Evolutionary conservation across 257 asterid genomes (phyloP).

Genomic region (Ilex asprella): DNA sequence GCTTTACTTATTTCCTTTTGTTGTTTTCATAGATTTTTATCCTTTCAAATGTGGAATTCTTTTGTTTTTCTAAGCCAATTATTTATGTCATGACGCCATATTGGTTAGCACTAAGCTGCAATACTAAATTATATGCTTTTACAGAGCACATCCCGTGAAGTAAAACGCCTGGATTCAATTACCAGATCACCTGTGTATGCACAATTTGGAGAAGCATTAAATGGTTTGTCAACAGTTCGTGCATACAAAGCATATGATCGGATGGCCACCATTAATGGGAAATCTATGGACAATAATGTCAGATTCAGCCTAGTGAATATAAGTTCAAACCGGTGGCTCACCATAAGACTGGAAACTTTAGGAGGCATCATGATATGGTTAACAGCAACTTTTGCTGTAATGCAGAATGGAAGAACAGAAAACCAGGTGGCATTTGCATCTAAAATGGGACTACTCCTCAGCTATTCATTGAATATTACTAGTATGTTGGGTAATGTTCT

Average conservation of each 20-base stretch:
- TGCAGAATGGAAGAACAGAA: constrained; percentile 84
- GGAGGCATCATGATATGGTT: constrained; percentile 98
- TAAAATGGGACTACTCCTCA: constrained; percentile 94
- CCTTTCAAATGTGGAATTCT: too few species aligned
- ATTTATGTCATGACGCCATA: too few species aligned
- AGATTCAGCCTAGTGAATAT: constrained; percentile 84
- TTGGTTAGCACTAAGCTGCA: too few species aligned
- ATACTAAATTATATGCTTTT: constrained; percentile 8
- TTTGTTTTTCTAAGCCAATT: too few species aligned
- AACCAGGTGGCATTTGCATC: constrained; percentile 90
- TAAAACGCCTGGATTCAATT: constrained; percentile 87
- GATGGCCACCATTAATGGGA: constrained; percentile 80
- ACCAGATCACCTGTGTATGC: constrained; percentile 97
- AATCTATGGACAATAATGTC: constrained; percentile 81
- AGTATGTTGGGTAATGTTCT: constrained; percentile 71
- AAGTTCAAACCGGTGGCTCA: constrained; percentile 97
- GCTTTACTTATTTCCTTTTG: too few species aligned
- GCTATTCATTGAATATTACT: constrained; percentile 84
- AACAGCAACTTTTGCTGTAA: constrained; percentile 90
- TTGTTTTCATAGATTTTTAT: too few species aligned
- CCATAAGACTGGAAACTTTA: constrained; percentile 77
- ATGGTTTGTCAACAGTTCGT: constrained; percentile 85
- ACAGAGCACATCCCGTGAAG: constrained; percentile 98
- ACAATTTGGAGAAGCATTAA: constrained; percentile 92
- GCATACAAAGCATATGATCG: constrained; percentile 96